Evolutionary conservation across 805 yeast species (phyloP), one percentile per base, ranked within the genome.

Genomic region (Debaryomyces prosopidis): DNA sequence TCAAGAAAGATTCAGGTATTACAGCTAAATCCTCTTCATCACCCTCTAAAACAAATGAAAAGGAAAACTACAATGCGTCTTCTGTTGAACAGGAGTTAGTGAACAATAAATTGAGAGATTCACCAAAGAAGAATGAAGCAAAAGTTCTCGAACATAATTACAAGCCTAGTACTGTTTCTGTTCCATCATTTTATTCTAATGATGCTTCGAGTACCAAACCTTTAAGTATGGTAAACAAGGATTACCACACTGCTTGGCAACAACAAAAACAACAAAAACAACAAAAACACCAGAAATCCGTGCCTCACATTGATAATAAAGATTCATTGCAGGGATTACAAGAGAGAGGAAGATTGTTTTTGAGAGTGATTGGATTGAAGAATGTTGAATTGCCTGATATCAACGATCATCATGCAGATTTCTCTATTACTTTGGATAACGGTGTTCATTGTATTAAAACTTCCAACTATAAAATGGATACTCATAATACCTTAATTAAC

Each of bases 381-480:
- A 72, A 71, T 26, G 53, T 83, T 18, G 60, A 62, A n/a, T 58
- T 84, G 33, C 78, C 83, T 1, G 80, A 76, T 16, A 51, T 79
- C 26, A 55, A 53, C 16, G 60, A 62, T 6, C 76, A 76, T 40
- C 64, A 76, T 15, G 83, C 80, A 1, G 69, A 73, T 44, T 76
- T 80, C 58, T 73, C 77, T 42, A 52, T 82, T 15, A 76, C 81
- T 4, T 66, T 85, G 43, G 97, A 90, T 60, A 90, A 90, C 60
- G 96, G 96, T 5, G 80, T 82, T 32, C 95, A 90, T 59, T 79
- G 88, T 47, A 77, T 88, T 39, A 78, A 82, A 31, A 89, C 96
- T 0, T 78, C 82, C 7, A 73, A 76, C 62, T 75, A 76, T 54
- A 54, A 57, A 18, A 52, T 79, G 43, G 53, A 59, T 3, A 42